phyloP scores from a whole-genome alignment of 176 grass and related monocot genomes.

The bread wheat (Triticum aestivum) region DNA sequence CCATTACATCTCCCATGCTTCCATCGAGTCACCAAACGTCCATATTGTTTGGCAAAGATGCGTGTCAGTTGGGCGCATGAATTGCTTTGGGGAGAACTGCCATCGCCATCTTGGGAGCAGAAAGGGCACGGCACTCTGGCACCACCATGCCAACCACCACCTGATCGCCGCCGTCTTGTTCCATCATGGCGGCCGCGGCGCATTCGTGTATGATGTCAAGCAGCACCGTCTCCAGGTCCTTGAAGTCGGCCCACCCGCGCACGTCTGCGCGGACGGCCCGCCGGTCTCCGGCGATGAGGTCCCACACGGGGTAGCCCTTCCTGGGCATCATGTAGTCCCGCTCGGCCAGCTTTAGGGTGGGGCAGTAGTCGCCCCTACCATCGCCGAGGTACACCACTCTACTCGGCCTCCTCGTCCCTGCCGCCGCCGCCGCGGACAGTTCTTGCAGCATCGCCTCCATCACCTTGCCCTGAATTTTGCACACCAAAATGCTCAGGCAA shows the following conservation, averaged over 20 bases:
- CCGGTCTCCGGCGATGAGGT: conserved; percentile 50
- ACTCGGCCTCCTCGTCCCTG: conserved; percentile 33
- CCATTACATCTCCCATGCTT: neutral
- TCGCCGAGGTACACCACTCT: conserved; percentile 77
- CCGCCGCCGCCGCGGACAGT: neutral
- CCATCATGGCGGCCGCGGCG: neutral
- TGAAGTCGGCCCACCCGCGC: conserved; percentile 49
- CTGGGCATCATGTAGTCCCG: conserved; percentile 75
- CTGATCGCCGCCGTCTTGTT: neutral
- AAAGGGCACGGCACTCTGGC: conserved; percentile 34
- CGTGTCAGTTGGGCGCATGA: conserved; percentile 23
- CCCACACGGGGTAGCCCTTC: conserved; percentile 64
- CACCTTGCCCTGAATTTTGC: conserved; percentile 46
- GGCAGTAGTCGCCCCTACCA: conserved; percentile 84
- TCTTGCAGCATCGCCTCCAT: conserved; percentile 56
- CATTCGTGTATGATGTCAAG: conserved; percentile 42
- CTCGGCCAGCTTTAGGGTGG: conserved; percentile 52
- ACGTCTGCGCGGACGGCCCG: conserved; percentile 39
- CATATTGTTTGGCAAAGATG: neutral
- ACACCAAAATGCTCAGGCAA: neutral
- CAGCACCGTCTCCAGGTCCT: conserved; percentile 59
- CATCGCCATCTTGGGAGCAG: conserved; percentile 23
- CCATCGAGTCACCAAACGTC: neutral
- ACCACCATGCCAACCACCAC: neutral
- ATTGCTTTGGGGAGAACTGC: conserved; percentile 42